Percentiles rank a stretch among this genome's conserved stretches.
Evolutionary conservation across 345 rosid genomes (phyloP).

Genomic region (Noccaea bulbosa): DNA sequence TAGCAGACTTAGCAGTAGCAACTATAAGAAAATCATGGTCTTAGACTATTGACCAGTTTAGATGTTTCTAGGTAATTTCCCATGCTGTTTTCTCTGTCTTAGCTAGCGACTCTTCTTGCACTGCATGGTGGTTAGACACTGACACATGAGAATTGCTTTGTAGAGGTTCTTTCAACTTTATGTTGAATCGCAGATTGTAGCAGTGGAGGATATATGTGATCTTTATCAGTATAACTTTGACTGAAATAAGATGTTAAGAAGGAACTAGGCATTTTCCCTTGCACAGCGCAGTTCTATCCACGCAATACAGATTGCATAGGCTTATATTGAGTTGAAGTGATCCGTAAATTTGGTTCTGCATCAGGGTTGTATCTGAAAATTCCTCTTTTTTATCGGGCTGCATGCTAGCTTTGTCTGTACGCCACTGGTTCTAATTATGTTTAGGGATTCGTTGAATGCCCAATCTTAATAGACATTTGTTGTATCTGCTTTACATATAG

Average conservation of each 20-base stretch:
- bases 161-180: slow-evolving; percentile 25
- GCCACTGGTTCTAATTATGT: slow-evolving; percentile 35
- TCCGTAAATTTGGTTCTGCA: slow-evolving; percentile 15
- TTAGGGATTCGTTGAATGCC: slow-evolving; percentile 13
- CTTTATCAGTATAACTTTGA: slow-evolving; percentile 12
- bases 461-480: slow-evolving; percentile 16
- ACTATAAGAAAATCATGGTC: slow-evolving; percentile 24
- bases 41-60: slow-evolving; percentile 23
- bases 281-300: background rate
- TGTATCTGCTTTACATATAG: slow-evolving; percentile 50
- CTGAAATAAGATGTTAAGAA: slow-evolving; percentile 13
- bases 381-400: slow-evolving; percentile 1
- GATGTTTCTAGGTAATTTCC: slow-evolving; percentile 23
- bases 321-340: slow-evolving; percentile 26
- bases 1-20: slow-evolving; percentile 12
- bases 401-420: slow-evolving; percentile 22
- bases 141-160: slow-evolving; percentile 14
- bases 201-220: slow-evolving; percentile 25
- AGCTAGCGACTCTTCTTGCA: slow-evolving; percentile 23
- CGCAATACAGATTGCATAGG: slow-evolving; percentile 15
- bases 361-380: slow-evolving; percentile 15
- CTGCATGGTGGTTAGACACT: slow-evolving; percentile 14
- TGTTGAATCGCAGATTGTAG: slow-evolving; percentile 23
- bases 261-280: slow-evolving; percentile 19
- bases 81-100: slow-evolving; percentile 8